Conservation (phyloP, 257 asterid species). For the Lycium barbarum region DNA sequence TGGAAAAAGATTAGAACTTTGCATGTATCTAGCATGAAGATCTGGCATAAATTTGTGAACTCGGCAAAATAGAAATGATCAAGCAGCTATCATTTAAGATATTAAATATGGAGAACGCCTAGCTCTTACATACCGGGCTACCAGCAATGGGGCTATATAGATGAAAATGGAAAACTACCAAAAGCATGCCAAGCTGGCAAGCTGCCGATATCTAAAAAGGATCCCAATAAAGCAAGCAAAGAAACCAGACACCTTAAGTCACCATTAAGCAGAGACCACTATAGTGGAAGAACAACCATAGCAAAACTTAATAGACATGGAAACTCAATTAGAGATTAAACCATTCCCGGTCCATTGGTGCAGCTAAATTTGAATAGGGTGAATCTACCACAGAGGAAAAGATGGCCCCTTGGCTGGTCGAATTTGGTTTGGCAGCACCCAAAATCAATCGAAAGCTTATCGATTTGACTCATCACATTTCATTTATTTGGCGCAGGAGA, state of each 20-base stretch:
- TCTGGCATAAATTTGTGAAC: not conserved
- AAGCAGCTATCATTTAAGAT: conserved; percentile 2
- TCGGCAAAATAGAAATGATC: not conserved
- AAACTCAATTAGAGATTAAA: conserved; percentile 5
- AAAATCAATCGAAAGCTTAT: not conserved
- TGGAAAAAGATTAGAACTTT: not conserved
- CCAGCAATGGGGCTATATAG: not conserved
- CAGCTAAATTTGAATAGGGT: not conserved
- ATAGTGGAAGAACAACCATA: not conserved
- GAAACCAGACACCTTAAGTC: not conserved
- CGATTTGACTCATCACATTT: not conserved
- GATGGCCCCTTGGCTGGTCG: not conserved
- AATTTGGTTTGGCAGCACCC: conserved; percentile 10
- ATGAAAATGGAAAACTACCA: conserved; percentile 8
- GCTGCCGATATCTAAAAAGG: not conserved
- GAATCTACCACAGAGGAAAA: conserved; percentile 13
- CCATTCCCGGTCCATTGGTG: not conserved
- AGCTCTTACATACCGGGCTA: not conserved
- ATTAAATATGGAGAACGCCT: not conserved
- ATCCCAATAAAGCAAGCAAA: conserved; percentile 7
- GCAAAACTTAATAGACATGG: conserved; percentile 26
- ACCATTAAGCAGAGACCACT: not conserved
- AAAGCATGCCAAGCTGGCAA: conserved; percentile 6
- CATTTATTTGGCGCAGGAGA: not conserved
- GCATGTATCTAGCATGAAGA: not conserved